These are phyloP conservation scores for Apiotrichum gracile DNA, from an alignment of 1,284 basidiomycete genomes.

Conservation along the genomic window DNA sequence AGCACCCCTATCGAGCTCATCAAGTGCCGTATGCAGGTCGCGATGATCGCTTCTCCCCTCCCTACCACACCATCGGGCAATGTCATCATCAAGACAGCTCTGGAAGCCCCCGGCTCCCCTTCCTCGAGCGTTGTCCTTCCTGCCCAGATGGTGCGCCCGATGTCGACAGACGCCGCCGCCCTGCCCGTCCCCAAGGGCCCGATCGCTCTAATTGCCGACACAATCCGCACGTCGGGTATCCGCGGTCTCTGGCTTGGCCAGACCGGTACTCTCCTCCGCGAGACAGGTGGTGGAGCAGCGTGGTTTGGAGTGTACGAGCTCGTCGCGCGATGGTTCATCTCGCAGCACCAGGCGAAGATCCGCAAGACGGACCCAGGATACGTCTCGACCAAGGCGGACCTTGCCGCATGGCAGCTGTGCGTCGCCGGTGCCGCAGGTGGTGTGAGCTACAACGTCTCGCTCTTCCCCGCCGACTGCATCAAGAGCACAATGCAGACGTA, in stretches of 20 bases:
- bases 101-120: slow-evolving; percentile 24
- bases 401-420: slow-evolving; percentile 74
- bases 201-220: slow-evolving; percentile 59
- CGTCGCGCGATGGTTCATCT: slow-evolving; percentile 57
- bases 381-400: slow-evolving; percentile 51
- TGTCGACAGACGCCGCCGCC: slow-evolving; percentile 6
- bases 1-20: slow-evolving; percentile 86
- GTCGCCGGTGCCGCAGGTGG: slow-evolving; percentile 80
- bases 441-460: slow-evolving; percentile 72
- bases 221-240: slow-evolving; percentile 62
- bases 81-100: slow-evolving; percentile 13
- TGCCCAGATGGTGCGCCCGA: slow-evolving; percentile 7
- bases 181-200: slow-evolving; percentile 57
- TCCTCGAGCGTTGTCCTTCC: slow-evolving; percentile 15
- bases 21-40: slow-evolving; percentile 94
- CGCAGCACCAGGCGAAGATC: slow-evolving; percentile 38
- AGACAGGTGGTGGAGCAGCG: slow-evolving; percentile 77
- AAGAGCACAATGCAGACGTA: slow-evolving; percentile 95
- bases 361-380: slow-evolving; percentile 8
- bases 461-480: slow-evolving; percentile 87
- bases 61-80: neutral
- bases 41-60: slow-evolving; percentile 56
- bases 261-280: slow-evolving; percentile 75
- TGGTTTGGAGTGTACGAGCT: slow-evolving; percentile 86
- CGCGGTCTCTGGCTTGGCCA: slow-evolving; percentile 82